Evolutionary conservation across 805 yeast species (phyloP), one percentile per base, ranked within the genome.

Genomic region (Candida boidinii): DNA sequence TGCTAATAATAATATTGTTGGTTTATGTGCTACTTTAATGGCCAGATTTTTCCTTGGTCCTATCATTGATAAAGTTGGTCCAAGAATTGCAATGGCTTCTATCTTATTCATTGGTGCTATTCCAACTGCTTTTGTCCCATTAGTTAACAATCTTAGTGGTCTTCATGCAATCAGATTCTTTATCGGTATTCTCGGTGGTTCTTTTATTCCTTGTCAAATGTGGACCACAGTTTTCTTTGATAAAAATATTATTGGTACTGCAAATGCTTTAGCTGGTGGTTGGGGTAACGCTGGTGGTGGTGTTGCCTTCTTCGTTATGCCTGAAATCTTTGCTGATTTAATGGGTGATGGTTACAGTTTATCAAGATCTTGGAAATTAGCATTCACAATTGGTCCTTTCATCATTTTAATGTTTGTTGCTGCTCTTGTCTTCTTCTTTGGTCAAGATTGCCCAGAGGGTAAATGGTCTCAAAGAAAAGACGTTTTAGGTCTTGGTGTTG

Each of bases 391-490:
- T 30, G 59, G 60, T 18, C 63, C 63, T 4, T 42, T 57, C 28
- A 22, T 54, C 16, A 49, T 57, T 17, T 39, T 56, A 29, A 15
- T 51, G 17, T 36, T 45, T 29, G 54, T 56, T 12, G 60, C 59
- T 2, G 18, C 31, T 10, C 10, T 46, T 17, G 40, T 42, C 18
- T 28, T 51, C 2, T 12, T 53, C 3, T 42, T 55, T 34, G 60
- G 60, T 1, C 44, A 42, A 16, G 63, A 57, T 36, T 56, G 60
- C 35, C 63, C 63, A 8, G 56, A 50, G 33, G 63, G 62, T 14
- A 43, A 42, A 28, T 58, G 63, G 63, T 37, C 50, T 1, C 38
- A 49, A 28, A 47, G 63, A 36, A 44, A 32, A 9, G 46, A 44
- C 35, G 33, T 53, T 2, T 35, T 49, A 12, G 42, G 45, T 4